A percentile compares a stretch with the other conserved stretches of the same genome.
phyloP scores from a whole-genome alignment of 345 rosid species.

The Citropsis articulata region DNA sequence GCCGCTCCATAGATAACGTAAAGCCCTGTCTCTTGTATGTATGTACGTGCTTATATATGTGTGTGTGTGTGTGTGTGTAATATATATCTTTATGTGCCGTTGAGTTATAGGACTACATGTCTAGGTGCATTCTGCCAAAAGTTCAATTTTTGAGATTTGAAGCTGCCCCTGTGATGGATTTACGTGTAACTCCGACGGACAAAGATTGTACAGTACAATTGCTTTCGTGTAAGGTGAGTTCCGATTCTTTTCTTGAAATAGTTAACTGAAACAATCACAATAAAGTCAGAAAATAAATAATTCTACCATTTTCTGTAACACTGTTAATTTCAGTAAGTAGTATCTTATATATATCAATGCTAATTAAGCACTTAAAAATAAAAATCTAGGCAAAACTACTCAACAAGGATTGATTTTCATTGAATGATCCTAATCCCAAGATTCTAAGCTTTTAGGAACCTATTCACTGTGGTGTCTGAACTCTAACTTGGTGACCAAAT shows the following conservation, averaged over 20 bases:
- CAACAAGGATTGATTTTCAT: background rate
- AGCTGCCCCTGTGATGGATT: constrained; percentile 68
- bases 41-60: background rate
- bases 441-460: background rate
- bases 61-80: no score
- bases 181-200: constrained; percentile 56
- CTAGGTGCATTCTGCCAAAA: constrained; percentile 69
- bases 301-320: background rate
- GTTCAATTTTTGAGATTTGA: constrained; percentile 64
- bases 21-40: background rate
- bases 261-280: background rate
- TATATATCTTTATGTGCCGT: background rate
- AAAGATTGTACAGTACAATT: constrained; percentile 68
- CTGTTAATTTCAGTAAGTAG: background rate
- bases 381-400: background rate
- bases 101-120: constrained; percentile 11
- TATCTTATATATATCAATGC: background rate
- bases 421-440: background rate
- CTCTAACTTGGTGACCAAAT: background rate
- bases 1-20: background rate
- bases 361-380: background rate
- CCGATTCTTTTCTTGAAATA: background rate
- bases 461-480: background rate
- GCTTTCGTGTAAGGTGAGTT: constrained; percentile 77
- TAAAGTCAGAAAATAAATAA: background rate